Base-by-base conservation (phyloP, 345 rosid species). In the Pugionium dolabratum region DNA sequence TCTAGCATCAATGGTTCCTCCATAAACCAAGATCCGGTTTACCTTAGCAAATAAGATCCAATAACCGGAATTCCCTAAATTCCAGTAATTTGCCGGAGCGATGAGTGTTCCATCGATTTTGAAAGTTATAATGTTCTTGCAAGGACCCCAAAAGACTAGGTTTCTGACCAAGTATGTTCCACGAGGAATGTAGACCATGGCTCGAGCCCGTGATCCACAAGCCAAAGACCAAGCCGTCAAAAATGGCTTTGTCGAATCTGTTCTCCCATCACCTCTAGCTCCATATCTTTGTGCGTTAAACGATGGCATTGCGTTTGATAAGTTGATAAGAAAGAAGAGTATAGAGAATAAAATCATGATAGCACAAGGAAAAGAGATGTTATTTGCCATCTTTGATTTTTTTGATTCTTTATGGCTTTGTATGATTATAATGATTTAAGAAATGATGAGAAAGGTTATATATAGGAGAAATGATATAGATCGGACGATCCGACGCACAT, bases 161-260 rank as follows among this genome's bases (percentile, higher is more conserved):
- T 71, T 71, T 7, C 52, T 26, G 28, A 78, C 62, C 61, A 78
- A 48, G 62, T 76, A 87, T 26, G 74, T 80, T 54, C 90, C 90
- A 5, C 67, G 62, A 0, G 90, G 95, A 9, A 83, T 76, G 50
- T 83, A 74, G 50, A 87, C 65, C 28, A 69, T 80, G 29, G 90
- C 81, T 5, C 82, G 69, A 5, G 26, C 63, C 3, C 55, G 33
- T 7, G 90, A 87, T 41, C 57, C 33, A 8, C 95, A 83, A 0
- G 90, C 90, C 18, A 62, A 6, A 2, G 71, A 28, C 95, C 90
- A 87, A 18, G 85, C 88, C 1, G 44, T 60, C 5, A 67, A 64
- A 57, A 87, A 85, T 25, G 90, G 48, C 45, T 66, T 69, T 72
- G 85, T 83, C 2, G 95, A 65, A 62, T 87, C 88, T 2, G 82